phyloP scores from a whole-genome alignment of 2,329 filamentous ascomycete species.

The Verticillium longisporum region DNA sequence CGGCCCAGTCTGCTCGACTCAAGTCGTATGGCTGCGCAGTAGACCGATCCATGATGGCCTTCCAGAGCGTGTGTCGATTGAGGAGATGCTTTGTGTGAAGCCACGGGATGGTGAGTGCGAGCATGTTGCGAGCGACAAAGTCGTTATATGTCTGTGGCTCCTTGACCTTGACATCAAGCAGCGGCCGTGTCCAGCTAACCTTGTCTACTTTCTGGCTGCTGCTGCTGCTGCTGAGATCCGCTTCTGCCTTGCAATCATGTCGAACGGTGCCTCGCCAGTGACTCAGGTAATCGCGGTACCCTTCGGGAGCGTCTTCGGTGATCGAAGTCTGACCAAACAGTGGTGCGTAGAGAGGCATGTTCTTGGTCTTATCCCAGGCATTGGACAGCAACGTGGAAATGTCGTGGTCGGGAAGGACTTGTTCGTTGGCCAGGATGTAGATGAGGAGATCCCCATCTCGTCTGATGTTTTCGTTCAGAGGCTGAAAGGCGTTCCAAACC shows the following conservation, averaged over 20 bases:
- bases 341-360: neutral
- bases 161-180: neutral
- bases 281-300: neutral
- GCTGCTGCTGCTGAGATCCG: neutral
- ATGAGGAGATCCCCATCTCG: neutral
- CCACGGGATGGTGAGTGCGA: conserved; percentile 2
- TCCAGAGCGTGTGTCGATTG: neutral
- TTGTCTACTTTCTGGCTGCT: neutral
- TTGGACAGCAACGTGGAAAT: neutral
- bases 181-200: neutral
- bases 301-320: neutral
- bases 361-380: neutral
- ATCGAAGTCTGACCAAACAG: neutral
- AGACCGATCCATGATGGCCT: conserved; percentile 1
- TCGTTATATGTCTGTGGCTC: neutral
- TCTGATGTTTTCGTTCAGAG: neutral
- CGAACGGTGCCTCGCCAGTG: neutral
- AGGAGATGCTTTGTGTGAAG: conserved; percentile 1
- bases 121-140: neutral
- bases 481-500: neutral
- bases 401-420: neutral
- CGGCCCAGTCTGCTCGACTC: conserved; percentile 1
- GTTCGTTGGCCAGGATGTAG: neutral
- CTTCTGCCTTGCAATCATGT: neutral
- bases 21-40: neutral